Evolutionary conservation across 192 early-diverging fungal genomes (phyloP).

Genomic region (Dispira parvispora): DNA sequence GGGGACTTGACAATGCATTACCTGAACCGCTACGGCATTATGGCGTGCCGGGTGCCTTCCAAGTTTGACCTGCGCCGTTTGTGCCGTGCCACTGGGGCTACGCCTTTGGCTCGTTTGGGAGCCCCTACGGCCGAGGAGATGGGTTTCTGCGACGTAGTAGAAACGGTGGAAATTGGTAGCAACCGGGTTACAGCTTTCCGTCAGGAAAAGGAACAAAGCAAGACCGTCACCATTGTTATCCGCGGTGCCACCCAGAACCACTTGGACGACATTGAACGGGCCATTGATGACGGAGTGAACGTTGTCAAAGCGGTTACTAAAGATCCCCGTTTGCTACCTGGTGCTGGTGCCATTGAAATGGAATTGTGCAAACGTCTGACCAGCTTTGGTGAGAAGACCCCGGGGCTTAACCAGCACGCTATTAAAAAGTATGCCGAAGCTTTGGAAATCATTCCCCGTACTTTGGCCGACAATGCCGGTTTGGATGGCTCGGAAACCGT

Average conservation of each 20-base stretch:
- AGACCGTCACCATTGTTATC: slow-evolving; percentile 88
- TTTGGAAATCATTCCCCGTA: slow-evolving; percentile 86
- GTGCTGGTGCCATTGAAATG: slow-evolving; percentile 90
- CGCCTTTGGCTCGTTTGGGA: slow-evolving; percentile 79
- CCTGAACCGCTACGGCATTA: slow-evolving; percentile 76
- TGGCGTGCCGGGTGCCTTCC: slow-evolving; percentile 78
- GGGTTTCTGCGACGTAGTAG: slow-evolving; percentile 94
- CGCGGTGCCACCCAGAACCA: slow-evolving; percentile 90
- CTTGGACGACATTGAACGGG: slow-evolving; percentile 93
- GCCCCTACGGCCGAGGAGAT: slow-evolving; percentile 91
- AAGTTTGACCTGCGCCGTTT: slow-evolving; percentile 95
- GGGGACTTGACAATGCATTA: slow-evolving; percentile 94
- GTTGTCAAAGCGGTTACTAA: slow-evolving; percentile 82
- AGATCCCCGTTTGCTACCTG: slow-evolving; percentile 69
- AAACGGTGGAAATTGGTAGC: slow-evolving; percentile 90
- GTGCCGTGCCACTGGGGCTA: slow-evolving; percentile 84
- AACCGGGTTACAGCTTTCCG: slow-evolving; percentile 97
- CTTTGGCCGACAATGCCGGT: slow-evolving; percentile 87
- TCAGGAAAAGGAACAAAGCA: slow-evolving; percentile 45
- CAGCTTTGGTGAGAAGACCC: slow-evolving; percentile 67
- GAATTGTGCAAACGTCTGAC: slow-evolving; percentile 70
- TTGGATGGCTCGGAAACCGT: slow-evolving; percentile 85
- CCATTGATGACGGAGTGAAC: slow-evolving; percentile 96
- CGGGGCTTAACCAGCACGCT: slow-evolving; percentile 90
- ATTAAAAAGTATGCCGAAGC: slow-evolving; percentile 92